phyloP scores from a whole-genome alignment of 2,329 filamentous ascomycete genomes.

The Talaromyces amestolkiae region DNA sequence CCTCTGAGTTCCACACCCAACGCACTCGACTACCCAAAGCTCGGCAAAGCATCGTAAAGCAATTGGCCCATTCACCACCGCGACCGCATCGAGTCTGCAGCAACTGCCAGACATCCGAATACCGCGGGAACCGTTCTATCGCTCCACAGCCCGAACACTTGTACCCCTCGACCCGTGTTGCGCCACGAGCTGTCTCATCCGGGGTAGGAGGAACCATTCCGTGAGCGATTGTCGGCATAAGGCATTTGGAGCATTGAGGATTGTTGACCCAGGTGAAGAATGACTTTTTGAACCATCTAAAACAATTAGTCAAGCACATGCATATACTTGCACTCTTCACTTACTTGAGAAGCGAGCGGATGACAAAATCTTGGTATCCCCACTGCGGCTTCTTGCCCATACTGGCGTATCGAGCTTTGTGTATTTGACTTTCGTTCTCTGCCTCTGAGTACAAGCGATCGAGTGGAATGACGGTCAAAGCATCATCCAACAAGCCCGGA shows the following conservation, averaged over 20 bases:
- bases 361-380: conserved; percentile 97
- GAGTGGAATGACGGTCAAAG: conserved; percentile 78
- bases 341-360: conserved; percentile 79
- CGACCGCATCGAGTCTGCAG: conserved; percentile 82
- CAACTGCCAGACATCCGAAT: conserved; percentile 91
- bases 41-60: conserved; percentile 96
- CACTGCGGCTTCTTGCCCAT: conserved; percentile 83
- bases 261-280: conserved; percentile 99
- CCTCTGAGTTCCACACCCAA: conserved; percentile 98
- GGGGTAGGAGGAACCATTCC: conserved; percentile 82
- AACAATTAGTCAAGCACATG: conserved; percentile 11
- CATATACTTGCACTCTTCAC: conserved; percentile 26
- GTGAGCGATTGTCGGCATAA: conserved; percentile 75
- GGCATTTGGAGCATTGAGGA: conserved; percentile 77
- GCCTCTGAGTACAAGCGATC: conserved; percentile 91
- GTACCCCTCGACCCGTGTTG: conserved; percentile 84
- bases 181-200: conserved; percentile 86
- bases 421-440: conserved; percentile 85
- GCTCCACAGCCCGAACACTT: conserved; percentile 73
- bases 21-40: conserved; percentile 86
- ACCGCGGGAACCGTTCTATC: conserved; percentile 87
- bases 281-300: conserved; percentile 87
- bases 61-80: conserved; percentile 95
- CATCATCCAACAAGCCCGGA: conserved; percentile 88
- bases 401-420: conserved; percentile 83